Percentiles rank a stretch among this genome's conserved stretches.
These are phyloP conservation scores for Trichoderma pleuroti DNA, from an alignment of 2,329 filamentous ascomycete genomes.

Conservation along the genomic window DNA sequence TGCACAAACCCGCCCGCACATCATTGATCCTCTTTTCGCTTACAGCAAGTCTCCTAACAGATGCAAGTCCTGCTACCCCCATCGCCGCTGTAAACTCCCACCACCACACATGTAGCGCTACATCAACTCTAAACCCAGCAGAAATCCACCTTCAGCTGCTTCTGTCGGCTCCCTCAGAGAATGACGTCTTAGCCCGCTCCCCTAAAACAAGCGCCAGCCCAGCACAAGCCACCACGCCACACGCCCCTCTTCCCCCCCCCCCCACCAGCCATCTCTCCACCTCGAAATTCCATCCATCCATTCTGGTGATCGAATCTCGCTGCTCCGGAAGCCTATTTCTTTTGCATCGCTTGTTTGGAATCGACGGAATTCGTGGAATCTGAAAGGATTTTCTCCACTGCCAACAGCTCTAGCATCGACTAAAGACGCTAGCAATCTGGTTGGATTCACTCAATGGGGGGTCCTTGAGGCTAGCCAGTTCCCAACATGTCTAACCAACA, in stretches of 20 bases:
- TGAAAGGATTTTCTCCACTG: neutral
- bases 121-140: neutral
- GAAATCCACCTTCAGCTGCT: neutral
- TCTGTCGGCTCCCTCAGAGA: neutral
- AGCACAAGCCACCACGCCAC: conserved; percentile 15
- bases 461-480: neutral
- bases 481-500: neutral
- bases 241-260: conserved; percentile 5
- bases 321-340: neutral
- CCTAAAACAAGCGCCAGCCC: neutral
- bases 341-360: neutral
- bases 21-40: neutral
- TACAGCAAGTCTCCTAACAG: neutral
- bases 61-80: neutral
- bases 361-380: neutral
- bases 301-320: neutral
- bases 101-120: neutral
- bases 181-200: conserved; percentile 4
- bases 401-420: neutral
- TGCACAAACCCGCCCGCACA: conserved; percentile 4
- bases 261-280: neutral
- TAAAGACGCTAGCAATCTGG: neutral
- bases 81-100: neutral
- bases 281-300: neutral
- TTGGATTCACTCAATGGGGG: neutral